Base-by-base conservation (phyloP, 495 filamentous ascomycete species). In the Penicillium manginii region DNA sequence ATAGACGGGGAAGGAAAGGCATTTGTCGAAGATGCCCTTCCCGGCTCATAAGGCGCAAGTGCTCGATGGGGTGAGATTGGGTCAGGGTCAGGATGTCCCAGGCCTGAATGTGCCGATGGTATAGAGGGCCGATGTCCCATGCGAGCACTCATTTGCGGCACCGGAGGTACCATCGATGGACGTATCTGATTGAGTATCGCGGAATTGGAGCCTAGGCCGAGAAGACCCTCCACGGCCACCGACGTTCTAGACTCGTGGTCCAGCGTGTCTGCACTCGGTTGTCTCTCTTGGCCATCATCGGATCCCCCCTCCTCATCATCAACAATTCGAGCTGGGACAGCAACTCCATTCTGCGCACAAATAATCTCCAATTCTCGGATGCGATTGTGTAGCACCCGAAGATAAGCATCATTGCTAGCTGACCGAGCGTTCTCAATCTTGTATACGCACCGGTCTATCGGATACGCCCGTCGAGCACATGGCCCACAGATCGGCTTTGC, bases 401-500 rank as follows among this genome's bases (percentile, higher is more conserved):
- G 56, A 37, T 80, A 73, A 37, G 68, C 73, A 33, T 77, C 74
- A 15, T 71, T 73, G 31, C 72, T 78, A 0, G 70, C 73, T 7
- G 74, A 72, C 10, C 73, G 67, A 23, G 73, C 66, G 57, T 74
- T 69, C 4, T 74, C 68, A 17, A 68, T 52, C 15, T 62, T 73
- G 63, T 76, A 81, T 7, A 77, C 64, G 43, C 77, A 80, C 21
- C 60, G 67, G 15, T 73, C 59, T 18, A 74, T 68, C 14, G 62
- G 53, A 47, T 74, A 65, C 8, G 69, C 67, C 9, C 76, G 71
- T 4, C 72, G 66, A 45, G 57, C 56, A 33, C 78, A 81, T 7
- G 74, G 70, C 17, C 71, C 76, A 65, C 78, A 80, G 37, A 80
- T 72, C 26, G 78, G 77, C 56, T 77, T 81, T 9, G 26, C 61